Evolutionary conservation across 768 basidiomycete genomes (phyloP), one percentile per base, ranked within the genome.

Genomic region (Tylopilus sp.): DNA sequence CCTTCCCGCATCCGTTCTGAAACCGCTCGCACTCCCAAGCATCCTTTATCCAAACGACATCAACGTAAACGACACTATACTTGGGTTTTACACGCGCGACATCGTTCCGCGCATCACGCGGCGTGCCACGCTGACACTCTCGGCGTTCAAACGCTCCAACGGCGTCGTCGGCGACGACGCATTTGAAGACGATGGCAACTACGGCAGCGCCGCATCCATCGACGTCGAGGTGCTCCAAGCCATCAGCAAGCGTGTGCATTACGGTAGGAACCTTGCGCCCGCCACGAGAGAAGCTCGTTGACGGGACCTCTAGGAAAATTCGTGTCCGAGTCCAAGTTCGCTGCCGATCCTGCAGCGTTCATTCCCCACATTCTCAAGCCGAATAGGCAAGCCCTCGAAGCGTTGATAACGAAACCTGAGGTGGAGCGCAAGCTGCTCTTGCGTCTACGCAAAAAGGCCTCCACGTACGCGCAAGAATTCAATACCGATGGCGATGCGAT

Each of bases 181-280:
- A 66, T 82, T 77, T 65, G 86, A 93, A 58, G 94, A 98, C 68
- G 97, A 99, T 63, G 95, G 94, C 26, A 99, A 99, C 71, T 97
- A 99, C 67, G 97, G 97, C 17, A 94, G 91, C 66, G 87, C 93
- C 0, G 92, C 93, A 1, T 95, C 91, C 26, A 82, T 97, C 53
- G 97, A 99, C 65, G 83, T 99, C 25, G 95, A 98, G 70, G 86
- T 93, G 3, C 80, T 99, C n/a, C 95, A 98, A 66, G 87, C 94
- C n/a, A 87, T 99, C 66, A 94, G 91, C 74, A 89, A 98, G 74
- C 85, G 97, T 34, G 95, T 99, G 30, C 97, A 99, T 71, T 99
- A 96, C 64, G 97, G 97, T 95, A 59, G 48, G 31, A 19, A 19
- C 42, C 52, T 24, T 8, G n/a, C 24, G 8, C 21, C 22, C 4